Evolutionary conservation across 306 rosid species (phyloP).

Genomic region (Quercus ilex): DNA sequence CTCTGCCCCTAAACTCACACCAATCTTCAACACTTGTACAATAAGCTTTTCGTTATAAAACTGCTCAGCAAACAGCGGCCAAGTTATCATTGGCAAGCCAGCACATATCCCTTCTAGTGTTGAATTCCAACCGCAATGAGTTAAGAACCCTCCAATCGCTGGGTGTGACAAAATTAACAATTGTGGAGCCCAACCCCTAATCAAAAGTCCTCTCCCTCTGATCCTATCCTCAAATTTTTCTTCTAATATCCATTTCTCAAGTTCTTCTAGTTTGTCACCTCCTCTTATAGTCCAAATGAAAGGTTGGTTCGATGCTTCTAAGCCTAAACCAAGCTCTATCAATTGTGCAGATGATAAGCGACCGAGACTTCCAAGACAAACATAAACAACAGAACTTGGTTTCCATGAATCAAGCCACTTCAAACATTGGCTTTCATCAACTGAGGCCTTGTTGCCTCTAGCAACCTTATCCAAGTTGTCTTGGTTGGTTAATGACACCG

Average conservation of each 20-base stretch:
- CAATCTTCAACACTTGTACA: constrained; percentile 13
- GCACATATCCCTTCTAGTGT: constrained; percentile 46
- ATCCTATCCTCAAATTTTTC: constrained; percentile 44
- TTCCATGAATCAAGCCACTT: constrained; percentile 26
- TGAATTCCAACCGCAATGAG: constrained; percentile 83
- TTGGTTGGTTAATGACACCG: no score
- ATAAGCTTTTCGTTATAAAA: constrained; percentile 10
- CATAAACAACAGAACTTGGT: constrained; percentile 21
- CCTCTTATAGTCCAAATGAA: constrained; percentile 71
- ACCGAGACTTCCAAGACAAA: constrained; percentile 29
- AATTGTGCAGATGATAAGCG: constrained; percentile 1
- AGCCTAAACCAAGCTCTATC: constrained; percentile 46
- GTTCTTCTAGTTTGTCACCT: constrained; percentile 17
- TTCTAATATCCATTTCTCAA: constrained; percentile 45
- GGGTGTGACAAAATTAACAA: constrained; percentile 49
- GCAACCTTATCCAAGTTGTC: no score
- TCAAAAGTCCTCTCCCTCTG: constrained; percentile 42
- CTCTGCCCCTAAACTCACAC: neutral
- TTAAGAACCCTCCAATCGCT: constrained; percentile 45
- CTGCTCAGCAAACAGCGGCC: constrained; percentile 65
- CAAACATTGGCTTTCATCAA: constrained; percentile 6
- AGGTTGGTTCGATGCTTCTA: constrained; percentile 55
- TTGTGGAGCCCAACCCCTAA: constrained; percentile 80
- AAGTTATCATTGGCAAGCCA: constrained; percentile 60
- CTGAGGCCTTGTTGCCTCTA: constrained; percentile 12